These are phyloP conservation scores for Neckera pumila DNA, from an alignment of 225 moss, liverwort and hornwort species.

Conservation along the genomic window DNA sequence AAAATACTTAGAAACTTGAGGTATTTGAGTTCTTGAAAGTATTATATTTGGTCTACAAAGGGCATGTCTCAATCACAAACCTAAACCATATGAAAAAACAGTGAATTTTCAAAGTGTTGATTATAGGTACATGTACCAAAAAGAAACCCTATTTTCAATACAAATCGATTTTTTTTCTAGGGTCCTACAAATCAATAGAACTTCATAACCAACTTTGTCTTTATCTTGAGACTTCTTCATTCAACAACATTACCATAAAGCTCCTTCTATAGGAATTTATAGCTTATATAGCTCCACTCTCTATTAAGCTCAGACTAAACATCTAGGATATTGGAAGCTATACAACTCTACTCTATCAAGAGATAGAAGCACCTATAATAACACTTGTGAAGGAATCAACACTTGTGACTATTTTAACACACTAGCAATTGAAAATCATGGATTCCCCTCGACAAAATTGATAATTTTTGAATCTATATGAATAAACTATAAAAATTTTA, in stretches of 20 bases:
- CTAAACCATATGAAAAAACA: not conserved
- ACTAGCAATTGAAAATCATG: not conserved
- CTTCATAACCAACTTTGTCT: not conserved
- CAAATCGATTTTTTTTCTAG: accelerated
- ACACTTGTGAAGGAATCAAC: not conserved
- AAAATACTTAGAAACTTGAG: not conserved
- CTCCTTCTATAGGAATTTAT: not conserved
- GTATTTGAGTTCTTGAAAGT: not conserved
- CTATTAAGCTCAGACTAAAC: not conserved
- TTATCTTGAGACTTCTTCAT: accelerated
- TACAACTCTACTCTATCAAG: not conserved
- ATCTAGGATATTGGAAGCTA: not conserved
- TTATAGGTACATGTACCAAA: accelerated
- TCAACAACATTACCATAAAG: not conserved
- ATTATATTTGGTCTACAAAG: not conserved
- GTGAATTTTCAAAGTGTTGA: not conserved
- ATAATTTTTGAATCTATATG: no score
- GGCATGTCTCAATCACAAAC: accelerated
- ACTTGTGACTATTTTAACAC: not conserved
- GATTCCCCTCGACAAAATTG: not conserved
- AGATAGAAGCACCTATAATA: not conserved
- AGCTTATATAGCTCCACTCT: not conserved
- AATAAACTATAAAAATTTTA: not conserved
- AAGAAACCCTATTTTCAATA: accelerated
- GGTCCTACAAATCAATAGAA: not conserved